Evolutionary conservation across 163 green algal genomes (phyloP).

Genomic region (Prototheca wickerhamii): DNA sequence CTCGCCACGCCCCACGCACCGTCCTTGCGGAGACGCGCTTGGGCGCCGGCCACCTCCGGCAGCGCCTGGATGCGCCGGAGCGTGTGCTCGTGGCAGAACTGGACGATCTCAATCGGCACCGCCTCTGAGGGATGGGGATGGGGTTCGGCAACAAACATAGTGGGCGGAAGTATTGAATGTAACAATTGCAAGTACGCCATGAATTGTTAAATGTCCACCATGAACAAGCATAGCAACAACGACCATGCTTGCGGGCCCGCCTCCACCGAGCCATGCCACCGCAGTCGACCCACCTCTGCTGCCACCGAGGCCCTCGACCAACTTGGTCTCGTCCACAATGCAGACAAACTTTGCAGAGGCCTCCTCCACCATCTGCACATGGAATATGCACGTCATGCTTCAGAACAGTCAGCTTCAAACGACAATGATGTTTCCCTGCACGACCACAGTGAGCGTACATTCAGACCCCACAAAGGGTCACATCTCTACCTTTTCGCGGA

Average conservation of each 20-base stretch:
- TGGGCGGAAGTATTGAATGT: no score
- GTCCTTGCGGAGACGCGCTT: slow-evolving; percentile 85
- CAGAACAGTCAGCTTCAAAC: neutral
- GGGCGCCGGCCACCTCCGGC: slow-evolving; percentile 62
- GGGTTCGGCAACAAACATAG: neutral
- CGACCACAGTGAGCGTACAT: neutral
- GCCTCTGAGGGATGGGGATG: slow-evolving; percentile 31
- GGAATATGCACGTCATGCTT: neutral
- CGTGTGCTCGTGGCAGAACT: slow-evolving; percentile 98
- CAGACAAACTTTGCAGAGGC: slow-evolving; percentile 91
- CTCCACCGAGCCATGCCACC: no score
- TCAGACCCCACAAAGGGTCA: neutral
- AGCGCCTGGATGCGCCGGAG: slow-evolving; percentile 61
- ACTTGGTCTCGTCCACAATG: slow-evolving; percentile 99
- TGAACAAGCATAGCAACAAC: no score
- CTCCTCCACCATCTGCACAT: slow-evolving; percentile 91
- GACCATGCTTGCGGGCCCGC: no score
- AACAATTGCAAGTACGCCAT: no score
- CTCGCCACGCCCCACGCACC: neutral
- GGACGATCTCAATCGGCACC: slow-evolving; percentile 98
- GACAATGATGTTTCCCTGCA: no score
- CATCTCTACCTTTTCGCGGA: slow-evolving; percentile 88
- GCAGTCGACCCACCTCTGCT: slow-evolving; percentile 58
- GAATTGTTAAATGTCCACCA: no score
- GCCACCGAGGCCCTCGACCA: slow-evolving; percentile 83